A percentile compares a stretch with the other conserved stretches of the same genome.
phyloP scores from a whole-genome alignment of 2,329 filamentous ascomycete species.

The Beauveria caledonica region DNA sequence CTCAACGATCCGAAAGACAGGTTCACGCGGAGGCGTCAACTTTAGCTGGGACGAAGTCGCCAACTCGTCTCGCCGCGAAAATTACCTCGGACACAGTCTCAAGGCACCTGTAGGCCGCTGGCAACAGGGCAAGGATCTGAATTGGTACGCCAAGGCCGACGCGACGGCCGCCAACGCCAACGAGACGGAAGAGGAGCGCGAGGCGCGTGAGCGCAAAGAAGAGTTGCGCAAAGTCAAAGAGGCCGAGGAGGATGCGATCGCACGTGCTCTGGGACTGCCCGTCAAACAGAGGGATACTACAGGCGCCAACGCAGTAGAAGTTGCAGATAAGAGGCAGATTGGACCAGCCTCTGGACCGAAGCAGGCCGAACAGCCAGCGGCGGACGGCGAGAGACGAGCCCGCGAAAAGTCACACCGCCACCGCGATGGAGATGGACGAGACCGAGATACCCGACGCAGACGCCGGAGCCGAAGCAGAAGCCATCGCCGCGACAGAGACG shows the following conservation, averaged over 20 bases:
- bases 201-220: conserved; percentile 57
- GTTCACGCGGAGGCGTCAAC: conserved; percentile 87
- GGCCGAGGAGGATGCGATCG: conserved; percentile 86
- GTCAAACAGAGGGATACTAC: conserved; percentile 51
- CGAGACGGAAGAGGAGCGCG: conserved; percentile 52
- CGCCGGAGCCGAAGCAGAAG: conserved; percentile 20
- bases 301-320: conserved; percentile 61
- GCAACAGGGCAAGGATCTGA: conserved; percentile 67
- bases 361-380: conserved; percentile 14
- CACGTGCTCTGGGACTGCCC: conserved; percentile 72
- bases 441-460: conserved; percentile 28
- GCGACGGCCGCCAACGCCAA: conserved; percentile 37
- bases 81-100: conserved; percentile 78
- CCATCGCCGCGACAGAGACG: conserved; percentile 20
- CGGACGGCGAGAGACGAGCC: conserved; percentile 14
- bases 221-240: conserved; percentile 80
- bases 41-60: conserved; percentile 97
- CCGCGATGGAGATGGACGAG: conserved; percentile 22
- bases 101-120: conserved; percentile 90
- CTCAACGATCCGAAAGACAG: conserved; percentile 80
- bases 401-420: conserved; percentile 25
- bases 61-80: conserved; percentile 79
- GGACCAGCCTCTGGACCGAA: conserved; percentile 18
- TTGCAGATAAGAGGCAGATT: conserved; percentile 34
- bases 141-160: conserved; percentile 56